Conservation (phyloP, 164 flowering plant species). For the Annona cherimola region DNA sequence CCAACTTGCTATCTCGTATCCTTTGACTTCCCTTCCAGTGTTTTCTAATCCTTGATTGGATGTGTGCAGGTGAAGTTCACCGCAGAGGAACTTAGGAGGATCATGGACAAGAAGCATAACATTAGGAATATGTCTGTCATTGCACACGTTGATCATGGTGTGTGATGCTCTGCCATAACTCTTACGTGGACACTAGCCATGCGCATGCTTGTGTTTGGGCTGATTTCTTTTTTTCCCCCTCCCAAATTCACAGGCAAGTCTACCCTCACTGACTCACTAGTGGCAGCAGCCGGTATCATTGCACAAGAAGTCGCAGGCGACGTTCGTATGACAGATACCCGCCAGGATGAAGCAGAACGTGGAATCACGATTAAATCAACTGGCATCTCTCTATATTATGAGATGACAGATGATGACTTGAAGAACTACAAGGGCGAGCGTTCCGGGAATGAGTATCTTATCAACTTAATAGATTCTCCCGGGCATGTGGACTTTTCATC, state of each 20-base stretch:
- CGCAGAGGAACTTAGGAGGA: constrained; percentile 22
- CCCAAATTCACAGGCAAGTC: constrained; percentile 37
- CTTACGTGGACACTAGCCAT: neutral
- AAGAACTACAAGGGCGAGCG: constrained; percentile 20
- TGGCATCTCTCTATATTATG: constrained; percentile 21
- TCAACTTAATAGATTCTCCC: constrained; percentile 28
- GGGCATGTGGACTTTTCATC: constrained; percentile 30
- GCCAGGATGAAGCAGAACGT: constrained; percentile 27
- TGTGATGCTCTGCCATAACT: neutral
- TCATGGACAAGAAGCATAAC: constrained; percentile 26
- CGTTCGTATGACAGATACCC: constrained; percentile 30
- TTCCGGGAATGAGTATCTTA: constrained; percentile 21
- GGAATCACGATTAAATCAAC: constrained; percentile 25
- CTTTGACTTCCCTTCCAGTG: neutral
- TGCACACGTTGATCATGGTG: constrained; percentile 19
- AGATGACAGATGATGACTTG: constrained; percentile 15
- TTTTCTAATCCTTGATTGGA: neutral
- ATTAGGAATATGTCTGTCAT: constrained; percentile 23
- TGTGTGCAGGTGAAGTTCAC: constrained; percentile 25
- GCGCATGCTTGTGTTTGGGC: neutral
- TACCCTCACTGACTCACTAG: constrained; percentile 55
- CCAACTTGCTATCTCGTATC: neutral
- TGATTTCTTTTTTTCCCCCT: neutral
- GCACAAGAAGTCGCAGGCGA: constrained; percentile 52
- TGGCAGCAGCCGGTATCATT: constrained; percentile 36